Evolutionary conservation across 495 filamentous ascomycete genomes (phyloP), one percentile per base, ranked within the genome.

Genomic region (Penicillium egyptiacum): DNA sequence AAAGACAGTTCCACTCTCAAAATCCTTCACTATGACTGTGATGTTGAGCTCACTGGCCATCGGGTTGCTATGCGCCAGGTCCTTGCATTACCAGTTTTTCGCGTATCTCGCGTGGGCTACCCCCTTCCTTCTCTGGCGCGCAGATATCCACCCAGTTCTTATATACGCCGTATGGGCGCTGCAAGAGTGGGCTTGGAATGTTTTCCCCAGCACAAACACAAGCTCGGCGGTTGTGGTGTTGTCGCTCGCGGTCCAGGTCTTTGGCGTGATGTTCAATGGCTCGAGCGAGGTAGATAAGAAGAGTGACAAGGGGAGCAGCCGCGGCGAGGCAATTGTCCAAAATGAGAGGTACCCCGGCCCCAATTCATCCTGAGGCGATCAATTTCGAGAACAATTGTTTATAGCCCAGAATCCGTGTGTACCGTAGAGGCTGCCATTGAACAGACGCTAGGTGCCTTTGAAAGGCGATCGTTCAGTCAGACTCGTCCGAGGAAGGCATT

Each of bases 181-280:
- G 44, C 94, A 98, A 70, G 94, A 98, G 64, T 93, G 89, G 91
- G 91, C 90, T 10, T 98, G 94, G 94, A 96, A 97, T 66, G 84
- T 91, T 2, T 98, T 87, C 72, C 94, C 94, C n/a, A 96, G 91
- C 69, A 96, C 92, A 25, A 74, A 86, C 50, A 57, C 65, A 45
- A 98, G 93, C 70, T 96, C 92, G 10, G 74, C 75, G 56, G 80
- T 86, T 19, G 93, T 96, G 30, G 89, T 97, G 11, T 80, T 78
- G 10, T 82, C 83, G 20, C 75, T 96, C 50, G 83, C 79, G 26
- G 56, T 83, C 14, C 86, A 86, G 50, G 87, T 94, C 4, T 74
- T 78, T 10, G 71, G 73, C 16, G 62, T 75, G 40, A 62, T 73
- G 33, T 40, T 66, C 41, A 68, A 69, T 59, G 57, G 62, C 5